phyloP scores from a whole-genome alignment of 306 rosid genomes.

The Luffa acutangula region DNA sequence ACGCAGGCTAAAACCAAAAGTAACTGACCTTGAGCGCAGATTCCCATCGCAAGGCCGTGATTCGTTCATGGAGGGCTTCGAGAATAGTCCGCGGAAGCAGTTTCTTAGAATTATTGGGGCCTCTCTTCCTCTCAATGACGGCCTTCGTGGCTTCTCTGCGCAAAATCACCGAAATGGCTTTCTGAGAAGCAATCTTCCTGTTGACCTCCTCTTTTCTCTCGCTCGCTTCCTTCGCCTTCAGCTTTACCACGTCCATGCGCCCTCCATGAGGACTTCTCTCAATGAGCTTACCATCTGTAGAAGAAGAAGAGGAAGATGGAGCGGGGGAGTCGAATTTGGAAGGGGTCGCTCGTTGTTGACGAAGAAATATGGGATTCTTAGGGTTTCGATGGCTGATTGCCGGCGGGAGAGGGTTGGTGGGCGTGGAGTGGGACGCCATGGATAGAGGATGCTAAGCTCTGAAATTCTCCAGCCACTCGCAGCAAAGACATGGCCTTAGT shows the following conservation, averaged over 20 bases:
- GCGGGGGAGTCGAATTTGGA: neutral
- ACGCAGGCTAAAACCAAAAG: neutral
- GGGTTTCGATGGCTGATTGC: neutral
- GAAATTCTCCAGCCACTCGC: neutral
- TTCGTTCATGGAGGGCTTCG: constrained; percentile 78
- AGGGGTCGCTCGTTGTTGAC: neutral
- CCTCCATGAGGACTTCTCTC: constrained; percentile 25
- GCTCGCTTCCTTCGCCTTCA: constrained; percentile 31
- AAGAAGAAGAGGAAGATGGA: neutral
- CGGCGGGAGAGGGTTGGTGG: neutral
- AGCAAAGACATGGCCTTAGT: neutral
- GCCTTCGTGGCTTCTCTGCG: constrained; percentile 85
- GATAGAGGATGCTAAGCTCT: neutral
- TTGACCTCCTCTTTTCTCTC: constrained; percentile 70
- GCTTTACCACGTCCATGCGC: constrained; percentile 32
- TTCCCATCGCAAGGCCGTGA: constrained; percentile 74
- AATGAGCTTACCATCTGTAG: neutral
- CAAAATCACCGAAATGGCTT: constrained; percentile 73
- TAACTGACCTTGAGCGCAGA: constrained; percentile 76
- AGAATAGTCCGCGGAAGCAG: constrained; percentile 77
- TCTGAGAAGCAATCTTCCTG: constrained; percentile 62
- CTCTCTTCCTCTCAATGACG: constrained; percentile 62
- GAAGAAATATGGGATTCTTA: neutral
- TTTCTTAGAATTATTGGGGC: constrained; percentile 64
- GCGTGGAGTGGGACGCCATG: neutral